Conservation (phyloP, 2,329 filamentous ascomycete species). For the Xylariaceae sp. region DNA sequence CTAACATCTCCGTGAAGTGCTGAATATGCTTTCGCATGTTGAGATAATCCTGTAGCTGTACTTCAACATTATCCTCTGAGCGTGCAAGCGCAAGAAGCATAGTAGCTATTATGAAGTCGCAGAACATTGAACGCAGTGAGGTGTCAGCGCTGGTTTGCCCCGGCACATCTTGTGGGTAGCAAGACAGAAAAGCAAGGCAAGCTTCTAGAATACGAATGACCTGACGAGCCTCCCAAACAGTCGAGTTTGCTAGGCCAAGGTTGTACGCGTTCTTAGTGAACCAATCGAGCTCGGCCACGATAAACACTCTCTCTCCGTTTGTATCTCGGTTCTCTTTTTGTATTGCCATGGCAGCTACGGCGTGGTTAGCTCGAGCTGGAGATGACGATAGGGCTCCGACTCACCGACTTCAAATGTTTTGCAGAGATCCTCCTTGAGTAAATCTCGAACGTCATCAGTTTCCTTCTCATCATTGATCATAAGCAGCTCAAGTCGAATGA, state of each 20-base stretch:
- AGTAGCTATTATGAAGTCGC: slow-evolving; percentile 64
- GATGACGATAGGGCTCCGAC: slow-evolving; percentile 8
- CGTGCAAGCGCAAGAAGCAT: slow-evolving; percentile 52
- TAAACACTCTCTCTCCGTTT: slow-evolving; percentile 52
- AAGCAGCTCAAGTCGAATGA: slow-evolving; percentile 48
- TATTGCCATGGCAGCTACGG: slow-evolving; percentile 41
- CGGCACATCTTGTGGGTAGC: slow-evolving; percentile 48
- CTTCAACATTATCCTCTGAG: slow-evolving; percentile 46
- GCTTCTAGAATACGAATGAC: slow-evolving; percentile 56
- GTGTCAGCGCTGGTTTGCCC: slow-evolving; percentile 46
- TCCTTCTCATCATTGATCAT: slow-evolving; percentile 36
- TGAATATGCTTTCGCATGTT: slow-evolving; percentile 58
- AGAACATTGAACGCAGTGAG: slow-evolving; percentile 61
- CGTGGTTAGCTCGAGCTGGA: slow-evolving; percentile 9
- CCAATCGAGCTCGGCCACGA: slow-evolving; percentile 71
- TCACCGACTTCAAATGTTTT: slow-evolving; percentile 46
- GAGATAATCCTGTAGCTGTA: slow-evolving; percentile 60
- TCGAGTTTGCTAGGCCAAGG: slow-evolving; percentile 61
- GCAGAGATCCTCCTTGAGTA: slow-evolving; percentile 50
- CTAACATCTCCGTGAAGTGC: slow-evolving; percentile 51
- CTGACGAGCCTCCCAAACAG: slow-evolving; percentile 50
- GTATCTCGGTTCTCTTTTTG: slow-evolving; percentile 37
- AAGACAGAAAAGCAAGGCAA: slow-evolving; percentile 51
- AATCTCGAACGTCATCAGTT: slow-evolving; percentile 12
- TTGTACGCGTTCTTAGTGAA: slow-evolving; percentile 83